Evolutionary conservation across 805 yeast genomes (phyloP).

Genomic region (Debaryomyces tyrocola): DNA sequence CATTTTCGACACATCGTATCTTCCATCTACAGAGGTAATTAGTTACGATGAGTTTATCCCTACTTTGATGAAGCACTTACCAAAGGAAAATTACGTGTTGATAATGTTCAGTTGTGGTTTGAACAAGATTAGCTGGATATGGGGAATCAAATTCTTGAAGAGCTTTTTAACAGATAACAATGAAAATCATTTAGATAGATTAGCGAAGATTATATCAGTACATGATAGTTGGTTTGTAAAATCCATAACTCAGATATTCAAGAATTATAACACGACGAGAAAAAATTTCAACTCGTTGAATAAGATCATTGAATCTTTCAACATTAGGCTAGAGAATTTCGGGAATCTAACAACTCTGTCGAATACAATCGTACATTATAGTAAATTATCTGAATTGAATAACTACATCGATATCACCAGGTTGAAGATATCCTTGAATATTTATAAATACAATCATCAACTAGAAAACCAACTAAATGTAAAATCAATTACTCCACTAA

Average conservation of each 20-base stretch:
- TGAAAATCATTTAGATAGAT: slow-evolving; percentile 46
- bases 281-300: slow-evolving; percentile 28
- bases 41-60: slow-evolving; percentile 55
- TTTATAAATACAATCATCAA: slow-evolving; percentile 66
- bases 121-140: slow-evolving; percentile 62
- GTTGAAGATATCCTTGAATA: slow-evolving; percentile 71
- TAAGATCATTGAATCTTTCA: slow-evolving; percentile 24
- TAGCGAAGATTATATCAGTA: slow-evolving; percentile 70
- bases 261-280: slow-evolving; percentile 51
- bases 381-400: slow-evolving; percentile 54
- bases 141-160: slow-evolving; percentile 58
- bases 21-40: slow-evolving; percentile 58
- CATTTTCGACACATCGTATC: slow-evolving; percentile 78
- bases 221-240: slow-evolving; percentile 91
- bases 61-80: slow-evolving; percentile 55
- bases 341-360: neutral
- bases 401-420: slow-evolving; percentile 69
- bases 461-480: slow-evolving; percentile 32
- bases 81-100: slow-evolving; percentile 61
- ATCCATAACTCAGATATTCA: slow-evolving; percentile 69
- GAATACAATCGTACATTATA: slow-evolving; percentile 40
- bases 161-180: slow-evolving; percentile 50
- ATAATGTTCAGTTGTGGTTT: slow-evolving; percentile 85
- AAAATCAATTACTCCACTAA: slow-evolving; percentile 19
- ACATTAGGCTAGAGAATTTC: slow-evolving; percentile 7